A percentile compares a stretch with the other conserved stretches of the same genome.
phyloP scores from a whole-genome alignment of 2,329 filamentous ascomycete genomes.

The Xylariales sp. region DNA sequence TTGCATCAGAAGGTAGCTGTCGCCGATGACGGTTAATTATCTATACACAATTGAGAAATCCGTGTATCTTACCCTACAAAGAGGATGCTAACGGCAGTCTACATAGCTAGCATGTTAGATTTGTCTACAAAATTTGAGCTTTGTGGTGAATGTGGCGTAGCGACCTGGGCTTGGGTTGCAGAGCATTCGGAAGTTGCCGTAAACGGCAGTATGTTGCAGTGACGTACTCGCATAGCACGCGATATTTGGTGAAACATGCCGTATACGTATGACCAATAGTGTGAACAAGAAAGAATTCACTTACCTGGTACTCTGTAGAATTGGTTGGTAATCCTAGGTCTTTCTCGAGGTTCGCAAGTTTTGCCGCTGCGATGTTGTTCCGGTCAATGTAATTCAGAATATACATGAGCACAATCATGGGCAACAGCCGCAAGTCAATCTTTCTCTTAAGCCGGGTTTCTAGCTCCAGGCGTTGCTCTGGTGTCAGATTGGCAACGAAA shows the following conservation, averaged over 20 bases:
- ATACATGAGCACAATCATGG: constrained; percentile 66
- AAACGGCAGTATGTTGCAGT: no score
- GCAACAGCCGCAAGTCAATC: constrained; percentile 61
- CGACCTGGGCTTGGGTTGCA: no score
- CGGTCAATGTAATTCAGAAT: constrained; percentile 64
- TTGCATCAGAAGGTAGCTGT: constrained; percentile 44
- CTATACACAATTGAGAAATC: not conserved
- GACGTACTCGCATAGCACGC: no score
- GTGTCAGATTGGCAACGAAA: constrained; percentile 38
- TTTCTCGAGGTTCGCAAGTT: constrained; percentile 41
- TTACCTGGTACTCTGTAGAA: constrained; percentile 30
- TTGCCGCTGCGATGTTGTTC: constrained; percentile 54
- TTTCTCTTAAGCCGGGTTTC: constrained; percentile 58
- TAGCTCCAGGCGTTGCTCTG: constrained; percentile 43
- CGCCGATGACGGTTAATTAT: constrained; percentile 3
- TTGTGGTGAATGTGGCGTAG: no score
- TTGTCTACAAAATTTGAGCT: not conserved
- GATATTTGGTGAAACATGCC: no score
- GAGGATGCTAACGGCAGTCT: constrained; percentile 45
- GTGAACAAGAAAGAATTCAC: constrained; percentile 3
- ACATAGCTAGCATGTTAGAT: constrained; percentile 14
- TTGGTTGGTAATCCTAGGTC: constrained; percentile 26
- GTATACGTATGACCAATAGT: no score
- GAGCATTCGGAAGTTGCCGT: no score
- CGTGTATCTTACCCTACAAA: constrained; percentile 38